Base-by-base conservation (phyloP, 805 yeast species). In the Wickerhamiella bombiphila region DNA sequence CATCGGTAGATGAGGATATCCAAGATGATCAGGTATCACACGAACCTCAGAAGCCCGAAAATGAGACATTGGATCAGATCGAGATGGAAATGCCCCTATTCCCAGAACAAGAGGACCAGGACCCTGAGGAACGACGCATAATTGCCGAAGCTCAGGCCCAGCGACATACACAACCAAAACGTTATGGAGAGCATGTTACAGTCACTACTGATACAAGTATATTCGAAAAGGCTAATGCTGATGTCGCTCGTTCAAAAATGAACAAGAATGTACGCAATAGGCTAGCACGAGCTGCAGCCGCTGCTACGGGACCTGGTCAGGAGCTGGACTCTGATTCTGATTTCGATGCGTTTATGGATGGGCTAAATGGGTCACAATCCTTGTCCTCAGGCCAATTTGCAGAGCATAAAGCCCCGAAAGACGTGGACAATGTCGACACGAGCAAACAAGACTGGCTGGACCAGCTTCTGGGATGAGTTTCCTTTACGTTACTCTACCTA, bases 281-380 rank as follows among this genome's bases (percentile, higher is more conserved):
- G 15, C 34, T 44, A 8, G 44, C 43, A n/a, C 37, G 22, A 19
- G 39, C 29, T 22, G 37, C 26, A 18, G 42, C 21, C 31, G 40
- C 39, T 24, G 33, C 31, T 34, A 38, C 34, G 28, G 29, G 18
- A 20, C 28, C 16, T n/a, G n/a, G n/a, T 16, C 20, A 9, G 13
- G 43, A 41, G 5, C 34, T 43, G 3, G 46, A 43, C 16, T 44
- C 43, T 8, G 52, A 50, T 19, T 45, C 43, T 11, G 52, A 46
- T 16, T 47, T 47, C 22, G 51, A 47, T 17, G 43, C 40, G 9
- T 50, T 50, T 28, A 48, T 49, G 53, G 50, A 46, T 15, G 31
- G 25, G 7, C 33, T 37, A n/a, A n/a, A n/a, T n/a, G n/a, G n/a
- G n/a, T n/a, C n/a, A n/a, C n/a, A n/a, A n/a, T n/a, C n/a, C n/a